Conservation (phyloP, 352 stramenopile species). For the Phytopythium vexans region DNA sequence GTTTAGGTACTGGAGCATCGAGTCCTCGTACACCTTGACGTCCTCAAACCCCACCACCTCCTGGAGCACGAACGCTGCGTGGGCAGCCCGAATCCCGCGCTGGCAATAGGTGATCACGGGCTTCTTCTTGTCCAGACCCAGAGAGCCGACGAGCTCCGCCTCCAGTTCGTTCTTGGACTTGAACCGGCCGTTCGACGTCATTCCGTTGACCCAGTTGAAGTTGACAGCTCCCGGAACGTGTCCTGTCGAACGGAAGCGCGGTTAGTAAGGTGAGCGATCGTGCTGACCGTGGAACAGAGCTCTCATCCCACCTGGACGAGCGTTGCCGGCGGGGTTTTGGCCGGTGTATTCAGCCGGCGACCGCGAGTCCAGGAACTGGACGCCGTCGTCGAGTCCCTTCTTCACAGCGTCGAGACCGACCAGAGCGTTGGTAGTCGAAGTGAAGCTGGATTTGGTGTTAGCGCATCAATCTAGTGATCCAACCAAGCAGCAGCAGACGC, state of each 20-base stretch:
- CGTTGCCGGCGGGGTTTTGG: constrained; percentile 22
- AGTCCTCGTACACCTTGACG: constrained; percentile 71
- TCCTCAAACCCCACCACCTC: constrained; percentile 48
- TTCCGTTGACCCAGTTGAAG: constrained; percentile 66
- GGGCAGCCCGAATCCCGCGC: constrained; percentile 58
- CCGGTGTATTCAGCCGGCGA: constrained; percentile 30
- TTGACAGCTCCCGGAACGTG: constrained; percentile 68
- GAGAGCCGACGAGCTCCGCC: constrained; percentile 30
- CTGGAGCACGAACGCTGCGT: constrained; percentile 67
- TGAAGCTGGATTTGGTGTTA: not conserved
- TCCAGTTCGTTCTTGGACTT: constrained; percentile 58
- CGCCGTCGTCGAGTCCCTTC: constrained; percentile 23
- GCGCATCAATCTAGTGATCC: not conserved
- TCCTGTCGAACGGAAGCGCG: constrained; percentile 9
- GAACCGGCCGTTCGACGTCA: constrained; percentile 45
- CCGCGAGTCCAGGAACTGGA: constrained; percentile 32
- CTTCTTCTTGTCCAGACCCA: constrained; percentile 37
- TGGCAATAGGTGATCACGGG: constrained; percentile 78
- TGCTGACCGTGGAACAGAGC: not conserved
- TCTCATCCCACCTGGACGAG: constrained; percentile 9
- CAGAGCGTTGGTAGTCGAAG: constrained; percentile 12
- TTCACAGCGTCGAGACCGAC: constrained; percentile 27
- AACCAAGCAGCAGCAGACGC: not conserved
- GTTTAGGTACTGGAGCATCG: constrained; percentile 82
- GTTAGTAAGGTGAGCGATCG: not conserved